phyloP scores from a whole-genome alignment of 2,329 filamentous ascomycete genomes.

The Fusarium mangiferae region DNA sequence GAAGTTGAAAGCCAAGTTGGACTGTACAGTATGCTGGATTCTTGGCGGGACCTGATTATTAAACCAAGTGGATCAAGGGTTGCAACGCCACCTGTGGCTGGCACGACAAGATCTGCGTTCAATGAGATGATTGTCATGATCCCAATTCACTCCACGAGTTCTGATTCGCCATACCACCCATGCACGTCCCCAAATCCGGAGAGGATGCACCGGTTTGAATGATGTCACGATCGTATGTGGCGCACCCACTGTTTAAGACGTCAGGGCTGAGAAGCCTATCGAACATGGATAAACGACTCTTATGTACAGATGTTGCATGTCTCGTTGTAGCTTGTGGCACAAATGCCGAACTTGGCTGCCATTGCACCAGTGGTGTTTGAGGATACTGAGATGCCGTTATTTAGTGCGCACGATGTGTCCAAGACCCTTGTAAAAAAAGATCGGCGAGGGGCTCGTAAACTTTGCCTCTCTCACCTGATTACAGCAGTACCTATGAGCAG shows the following conservation, averaged over 20 bases:
- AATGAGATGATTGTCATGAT: constrained; percentile 19
- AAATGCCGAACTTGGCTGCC: background rate
- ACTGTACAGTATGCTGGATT: background rate
- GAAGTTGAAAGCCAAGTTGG: background rate
- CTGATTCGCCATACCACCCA: constrained; percentile 20
- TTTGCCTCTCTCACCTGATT: constrained; percentile 32
- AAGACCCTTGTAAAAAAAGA: constrained; percentile 3
- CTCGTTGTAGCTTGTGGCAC: background rate
- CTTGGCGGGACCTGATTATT: background rate
- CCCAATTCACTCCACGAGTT: background rate
- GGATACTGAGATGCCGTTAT: background rate
- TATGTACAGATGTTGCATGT: background rate
- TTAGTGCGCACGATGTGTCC: background rate
- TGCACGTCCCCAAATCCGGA: constrained; percentile 24
- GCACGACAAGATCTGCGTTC: constrained; percentile 16
- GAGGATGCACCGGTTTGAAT: constrained; percentile 30
- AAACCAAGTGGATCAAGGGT: background rate
- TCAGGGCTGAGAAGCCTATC: background rate
- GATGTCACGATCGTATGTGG: constrained; percentile 39
- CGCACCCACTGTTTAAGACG: constrained; percentile 27
- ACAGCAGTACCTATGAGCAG: background rate
- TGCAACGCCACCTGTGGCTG: constrained; percentile 25
- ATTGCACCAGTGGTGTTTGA: background rate
- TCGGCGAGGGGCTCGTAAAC: constrained; percentile 19
- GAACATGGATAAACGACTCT: background rate